Percentiles rank a stretch among this genome's conserved stretches.
Conservation (phyloP, 441 rosid genomes). For the Arabidopsis hybrid region DNA sequence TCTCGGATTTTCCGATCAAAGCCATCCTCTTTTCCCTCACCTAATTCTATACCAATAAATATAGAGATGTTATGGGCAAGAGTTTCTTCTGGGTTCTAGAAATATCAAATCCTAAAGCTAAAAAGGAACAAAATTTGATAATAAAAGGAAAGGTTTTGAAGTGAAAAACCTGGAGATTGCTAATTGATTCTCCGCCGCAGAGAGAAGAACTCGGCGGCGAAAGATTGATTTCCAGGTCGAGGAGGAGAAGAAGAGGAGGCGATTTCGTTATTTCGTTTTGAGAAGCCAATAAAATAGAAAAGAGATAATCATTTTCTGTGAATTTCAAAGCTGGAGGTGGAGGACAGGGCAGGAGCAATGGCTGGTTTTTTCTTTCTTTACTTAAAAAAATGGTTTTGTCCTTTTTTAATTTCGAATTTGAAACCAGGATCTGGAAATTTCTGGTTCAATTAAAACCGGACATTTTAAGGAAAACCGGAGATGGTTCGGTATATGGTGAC, state of each 20-base stretch:
- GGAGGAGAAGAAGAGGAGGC: conserved; percentile 14
- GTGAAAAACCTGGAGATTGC: conserved; percentile 37
- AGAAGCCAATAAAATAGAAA: conserved; percentile 21
- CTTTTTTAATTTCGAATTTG: conserved; percentile 1
- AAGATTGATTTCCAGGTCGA: conserved; percentile 8
- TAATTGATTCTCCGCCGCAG: conserved; percentile 19
- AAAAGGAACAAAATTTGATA: background rate
- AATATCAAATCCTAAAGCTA: background rate
- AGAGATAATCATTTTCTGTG: conserved; percentile 37
- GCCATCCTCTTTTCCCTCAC: conserved; percentile 38
- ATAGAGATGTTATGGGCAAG: background rate
- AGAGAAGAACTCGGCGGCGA: conserved; percentile 39
- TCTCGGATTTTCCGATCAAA: conserved; percentile 55
- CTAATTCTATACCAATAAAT: conserved; percentile 27
- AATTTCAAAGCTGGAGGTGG: conserved; percentile 22
- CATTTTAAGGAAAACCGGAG: conserved; percentile 18
- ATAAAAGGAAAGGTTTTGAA: background rate
- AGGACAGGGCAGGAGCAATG: background rate
- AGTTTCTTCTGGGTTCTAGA: conserved; percentile 5
- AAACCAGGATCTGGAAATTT: conserved; percentile 4
- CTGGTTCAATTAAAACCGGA: conserved; percentile 32
- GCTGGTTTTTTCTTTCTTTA: background rate
- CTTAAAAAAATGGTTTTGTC: conserved; percentile 6
- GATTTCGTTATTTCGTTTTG: background rate
- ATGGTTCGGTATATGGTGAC: background rate